Conservation (phyloP, 371 early-diverging fungal species). For the Parasitella parasitica region DNA sequence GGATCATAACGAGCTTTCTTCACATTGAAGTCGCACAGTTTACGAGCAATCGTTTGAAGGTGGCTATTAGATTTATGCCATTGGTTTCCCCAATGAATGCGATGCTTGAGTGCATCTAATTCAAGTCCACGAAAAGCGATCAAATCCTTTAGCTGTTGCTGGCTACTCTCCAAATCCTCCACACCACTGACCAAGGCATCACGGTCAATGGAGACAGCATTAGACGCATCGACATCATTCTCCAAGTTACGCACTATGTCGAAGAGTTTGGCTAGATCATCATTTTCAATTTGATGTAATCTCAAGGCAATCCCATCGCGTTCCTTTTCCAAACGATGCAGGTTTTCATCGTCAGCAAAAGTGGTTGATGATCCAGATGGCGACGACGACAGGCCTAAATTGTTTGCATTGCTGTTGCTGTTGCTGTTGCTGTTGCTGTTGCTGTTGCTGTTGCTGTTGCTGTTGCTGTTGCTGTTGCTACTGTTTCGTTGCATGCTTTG, state of each 20-base stretch:
- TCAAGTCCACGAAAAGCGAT: constrained; percentile 23
- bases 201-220: constrained; percentile 41
- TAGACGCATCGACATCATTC: constrained; percentile 37
- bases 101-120: constrained; percentile 33
- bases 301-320: constrained; percentile 34
- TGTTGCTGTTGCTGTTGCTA: neutral
- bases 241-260: constrained; percentile 33
- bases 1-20: constrained; percentile 47
- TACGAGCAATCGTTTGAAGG: constrained; percentile 38
- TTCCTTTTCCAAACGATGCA: constrained; percentile 47
- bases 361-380: neutral
- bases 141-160: constrained; percentile 22
- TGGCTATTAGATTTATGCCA: constrained; percentile 39
- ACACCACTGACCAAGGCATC: constrained; percentile 25
- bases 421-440: neutral
- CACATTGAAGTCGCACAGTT: constrained; percentile 42
- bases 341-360: constrained; percentile 27
- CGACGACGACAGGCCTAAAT: neutral
- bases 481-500: neutral
- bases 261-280: constrained; percentile 33
- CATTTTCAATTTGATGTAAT: constrained; percentile 37
- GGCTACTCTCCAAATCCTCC: constrained; percentile 27
- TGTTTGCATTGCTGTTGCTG: neutral
- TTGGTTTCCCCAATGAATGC: constrained; percentile 39
- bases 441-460: no score